phyloP scores from a whole-genome alignment of 352 stramenopile genomes.

The Phytophthora chlamydospora region DNA sequence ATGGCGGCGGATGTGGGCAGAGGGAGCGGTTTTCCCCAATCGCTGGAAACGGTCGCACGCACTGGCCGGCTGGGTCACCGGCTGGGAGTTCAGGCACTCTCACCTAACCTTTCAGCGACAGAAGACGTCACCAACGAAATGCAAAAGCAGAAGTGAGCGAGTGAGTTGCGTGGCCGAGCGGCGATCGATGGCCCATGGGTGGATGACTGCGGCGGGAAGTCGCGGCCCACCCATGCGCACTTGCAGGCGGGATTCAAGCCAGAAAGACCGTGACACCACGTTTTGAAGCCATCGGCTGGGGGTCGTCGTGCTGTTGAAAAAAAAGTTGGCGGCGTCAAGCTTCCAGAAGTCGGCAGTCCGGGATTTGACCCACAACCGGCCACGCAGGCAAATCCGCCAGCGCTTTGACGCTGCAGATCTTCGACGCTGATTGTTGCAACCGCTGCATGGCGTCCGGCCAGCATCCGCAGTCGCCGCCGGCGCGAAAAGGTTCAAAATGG shows the following conservation, averaged over 20 bases:
- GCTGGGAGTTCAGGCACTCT: conserved; percentile 2
- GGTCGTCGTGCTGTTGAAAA: conserved; percentile 26
- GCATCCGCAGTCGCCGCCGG: not conserved
- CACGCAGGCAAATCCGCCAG: not conserved
- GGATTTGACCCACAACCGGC: not conserved
- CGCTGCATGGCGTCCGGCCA: too few relatives aligned
- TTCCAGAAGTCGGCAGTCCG: not conserved
- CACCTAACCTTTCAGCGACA: conserved; percentile 3
- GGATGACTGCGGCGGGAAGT: conserved; percentile 11
- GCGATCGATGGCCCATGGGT: conserved; percentile 9
- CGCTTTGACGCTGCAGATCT: too few relatives aligned
- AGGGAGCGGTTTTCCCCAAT: conserved; percentile 16
- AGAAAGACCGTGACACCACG: conserved; percentile 15
- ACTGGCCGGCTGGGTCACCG: conserved; percentile 31
- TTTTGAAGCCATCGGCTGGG: conserved; percentile 28
- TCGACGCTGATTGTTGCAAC: too few relatives aligned
- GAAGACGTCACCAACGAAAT: conserved; percentile 7
- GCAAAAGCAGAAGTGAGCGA: conserved; percentile 31
- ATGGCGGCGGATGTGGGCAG: conserved; percentile 16
- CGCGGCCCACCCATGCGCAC: conserved; percentile 10
- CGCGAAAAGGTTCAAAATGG: not conserved
- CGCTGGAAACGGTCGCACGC: conserved; percentile 30
- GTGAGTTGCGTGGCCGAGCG: not conserved
- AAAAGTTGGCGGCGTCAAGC: not conserved
- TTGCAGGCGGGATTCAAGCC: conserved; percentile 11